Base-by-base conservation (phyloP, 495 filamentous ascomycete genomes). In the Aspergillus carlsbadensis region DNA sequence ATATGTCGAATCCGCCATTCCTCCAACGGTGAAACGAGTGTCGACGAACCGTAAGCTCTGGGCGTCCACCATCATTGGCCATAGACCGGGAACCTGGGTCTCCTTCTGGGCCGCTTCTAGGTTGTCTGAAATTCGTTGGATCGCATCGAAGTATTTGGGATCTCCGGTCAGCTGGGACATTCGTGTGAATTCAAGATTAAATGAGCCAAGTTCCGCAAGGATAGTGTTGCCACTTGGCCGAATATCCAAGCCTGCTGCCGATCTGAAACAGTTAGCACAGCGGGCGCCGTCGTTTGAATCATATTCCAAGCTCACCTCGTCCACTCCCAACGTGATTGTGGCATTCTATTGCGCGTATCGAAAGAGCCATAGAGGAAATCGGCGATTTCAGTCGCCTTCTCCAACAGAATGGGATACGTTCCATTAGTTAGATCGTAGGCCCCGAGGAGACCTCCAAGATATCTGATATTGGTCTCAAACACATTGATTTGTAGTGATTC, bases 281-380 rank as follows among this genome's bases (percentile, higher is more conserved):
- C 35, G 11, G 10, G 1, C 21, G 21, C n/a, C 5, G 7, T 17
- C 18, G 4, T 17, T 26, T 3, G 45, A 33, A 3, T 10, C 24
- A 29, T 29, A 8, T 4, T 29, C 4, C 4, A 29, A 21, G 36
- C 66, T 68, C 50, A 74, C 71, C 64, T 70, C 24, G 76, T 72
- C 70, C 77, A 81, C 37, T 76, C 61, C 78, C 76, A 85, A 50
- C 78, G 72, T 35, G 80, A 80, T 50, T 89, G 67, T 10, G 93
- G 94, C 91, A 99, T 95, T 51, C 91, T 81, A 65, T 98, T 98
- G 2, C 90, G 90, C 13, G 94, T 98, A 68, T 99, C 94, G 69
- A 99, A 99, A 8, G 89, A 86, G 54, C 88, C 84, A 75, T 91
- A 96, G 33, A 98, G 71, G 48, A 99, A 81, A 56, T 96, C 89